These are phyloP conservation scores for Furcasterigmium furcatum DNA, from an alignment of 2,329 filamentous ascomycete species.

Conservation along the genomic window DNA sequence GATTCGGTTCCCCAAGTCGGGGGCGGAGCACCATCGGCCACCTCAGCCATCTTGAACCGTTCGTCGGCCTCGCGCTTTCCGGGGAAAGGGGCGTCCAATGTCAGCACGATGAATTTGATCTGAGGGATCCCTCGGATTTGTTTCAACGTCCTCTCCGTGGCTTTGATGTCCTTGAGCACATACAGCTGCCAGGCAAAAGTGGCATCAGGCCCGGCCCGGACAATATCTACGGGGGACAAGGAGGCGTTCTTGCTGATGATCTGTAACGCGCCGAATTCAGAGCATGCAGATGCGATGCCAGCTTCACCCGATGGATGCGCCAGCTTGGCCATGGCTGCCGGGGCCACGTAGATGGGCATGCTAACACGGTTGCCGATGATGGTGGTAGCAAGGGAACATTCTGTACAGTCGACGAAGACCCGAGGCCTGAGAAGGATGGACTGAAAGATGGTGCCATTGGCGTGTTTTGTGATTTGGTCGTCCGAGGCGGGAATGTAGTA, in stretches of 20 bases:
- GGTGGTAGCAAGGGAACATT: conserved; percentile 67
- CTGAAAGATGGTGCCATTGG: conserved; percentile 72
- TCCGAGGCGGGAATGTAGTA: conserved; percentile 85
- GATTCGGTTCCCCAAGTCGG: conserved; percentile 37
- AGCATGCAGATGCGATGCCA: conserved; percentile 71
- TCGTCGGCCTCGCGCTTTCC: conserved; percentile 57
- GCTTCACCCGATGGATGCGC: conserved; percentile 73
- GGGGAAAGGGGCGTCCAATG: conserved; percentile 24
- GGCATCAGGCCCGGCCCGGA: conserved; percentile 62
- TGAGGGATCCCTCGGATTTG: conserved; percentile 69
- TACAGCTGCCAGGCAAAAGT: conserved; percentile 87
- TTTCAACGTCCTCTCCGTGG: conserved; percentile 28
- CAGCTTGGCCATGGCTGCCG: conserved; percentile 78
- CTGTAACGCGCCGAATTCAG: conserved; percentile 68
- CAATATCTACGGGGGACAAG: conserved; percentile 79
- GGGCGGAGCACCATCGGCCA: conserved; percentile 15
- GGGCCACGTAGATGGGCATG: conserved; percentile 72
- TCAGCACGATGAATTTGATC: conserved; percentile 35
- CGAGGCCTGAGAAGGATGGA: conserved; percentile 76
- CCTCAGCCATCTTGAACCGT: conserved; percentile 46
- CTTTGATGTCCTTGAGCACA: conserved; percentile 67
- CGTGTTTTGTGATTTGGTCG: conserved; percentile 70
- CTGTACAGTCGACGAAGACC: conserved; percentile 75
- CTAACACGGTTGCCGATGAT: conserved; percentile 65
- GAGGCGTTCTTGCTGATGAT: conserved; percentile 80